Evolutionary conservation across 768 basidiomycete genomes (phyloP), one percentile per base, ranked within the genome.

Genomic region (Rhodosporidiobolus odoratus): DNA sequence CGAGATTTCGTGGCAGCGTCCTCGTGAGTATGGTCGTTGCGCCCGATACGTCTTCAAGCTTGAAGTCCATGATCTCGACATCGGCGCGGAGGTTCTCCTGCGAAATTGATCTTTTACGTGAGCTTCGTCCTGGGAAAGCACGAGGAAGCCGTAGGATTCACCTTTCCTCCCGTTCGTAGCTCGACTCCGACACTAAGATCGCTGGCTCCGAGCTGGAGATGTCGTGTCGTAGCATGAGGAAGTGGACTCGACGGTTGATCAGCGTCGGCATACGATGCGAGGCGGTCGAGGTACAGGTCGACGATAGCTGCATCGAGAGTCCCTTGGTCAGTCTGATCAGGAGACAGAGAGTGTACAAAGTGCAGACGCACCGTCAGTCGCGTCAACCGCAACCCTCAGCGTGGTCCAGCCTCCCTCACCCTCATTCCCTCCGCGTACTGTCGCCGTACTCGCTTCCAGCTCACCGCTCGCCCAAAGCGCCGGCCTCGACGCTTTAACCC

Each of bases 111-210:
- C 5, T 53, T 3, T 3, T 69, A 34, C 45, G 60, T 40, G 25
- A 32, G 34, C 34, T 52, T 16, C 58, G 43, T 25, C 19, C 35
- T 54, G 58, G 64, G 17, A 53, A 56, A 34, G n/a, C 32, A 35
- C 6, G 52, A 32, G 52, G 52, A 12, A 30, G 27, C 27, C 12
- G 52, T 27, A 56, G 34, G 32, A 30, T 81, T 58, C 69, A 90
- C 91, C 84, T 85, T 88, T 64, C 86, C 89, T 65, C 88, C 85
- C 0, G 87, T 84, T 75, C 87, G 88, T 16, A 88, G 76, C 78
- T 92, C 88, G 1, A 91, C 75, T 15, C 87, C 78, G 12, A 85
- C 79, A 63, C 87, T 84, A 7, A 90, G 72, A 71, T 91, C 88
- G 0, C 86, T 86, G 8, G 84, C 86, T 38, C 78, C 79, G 37